These are phyloP conservation scores for Hypoxylon fuscum DNA, from an alignment of 495 filamentous ascomycete genomes.

Conservation along the genomic window DNA sequence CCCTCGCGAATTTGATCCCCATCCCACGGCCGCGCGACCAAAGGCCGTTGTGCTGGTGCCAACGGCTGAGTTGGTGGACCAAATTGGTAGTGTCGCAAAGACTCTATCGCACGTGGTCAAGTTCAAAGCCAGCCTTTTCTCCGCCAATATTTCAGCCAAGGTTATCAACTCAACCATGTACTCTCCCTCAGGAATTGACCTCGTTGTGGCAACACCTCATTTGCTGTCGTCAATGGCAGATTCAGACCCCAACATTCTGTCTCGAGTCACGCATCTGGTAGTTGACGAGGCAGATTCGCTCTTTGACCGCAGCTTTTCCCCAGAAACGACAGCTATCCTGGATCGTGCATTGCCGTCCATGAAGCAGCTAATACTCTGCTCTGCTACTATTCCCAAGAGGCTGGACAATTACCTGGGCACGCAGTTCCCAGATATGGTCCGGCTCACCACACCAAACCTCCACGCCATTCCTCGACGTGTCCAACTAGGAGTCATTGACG, in stretches of 20 bases:
- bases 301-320: slow-evolving; percentile 88
- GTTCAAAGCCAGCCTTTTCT: slow-evolving; percentile 80
- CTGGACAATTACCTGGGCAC: slow-evolving; percentile 83
- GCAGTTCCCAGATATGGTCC: slow-evolving; percentile 80
- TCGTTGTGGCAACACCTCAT: slow-evolving; percentile 88
- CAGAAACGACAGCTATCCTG: slow-evolving; percentile 81
- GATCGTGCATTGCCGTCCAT: slow-evolving; percentile 79
- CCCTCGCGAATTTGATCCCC: slow-evolving; percentile 67
- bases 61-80: slow-evolving; percentile 90
- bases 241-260: slow-evolving; percentile 86
- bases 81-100: slow-evolving; percentile 83
- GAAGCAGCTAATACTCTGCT: slow-evolving; percentile 91
- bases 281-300: slow-evolving; percentile 96
- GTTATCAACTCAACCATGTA: slow-evolving; percentile 91
- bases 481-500: slow-evolving; percentile 91
- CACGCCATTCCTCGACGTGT: slow-evolving; percentile 96
- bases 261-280: slow-evolving; percentile 84
- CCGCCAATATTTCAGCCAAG: slow-evolving; percentile 73
- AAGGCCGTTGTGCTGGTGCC: slow-evolving; percentile 89
- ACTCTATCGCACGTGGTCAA: slow-evolving; percentile 81
- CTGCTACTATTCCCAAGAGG: slow-evolving; percentile 90
- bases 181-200: slow-evolving; percentile 80
- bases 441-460: slow-evolving; percentile 91
- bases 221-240: slow-evolving; percentile 85
- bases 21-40: slow-evolving; percentile 78